Percentiles rank a stretch among this genome's conserved stretches.
Conservation (phyloP, 1,284 basidiomycete genomes). For the Cronartium ribicola region DNA sequence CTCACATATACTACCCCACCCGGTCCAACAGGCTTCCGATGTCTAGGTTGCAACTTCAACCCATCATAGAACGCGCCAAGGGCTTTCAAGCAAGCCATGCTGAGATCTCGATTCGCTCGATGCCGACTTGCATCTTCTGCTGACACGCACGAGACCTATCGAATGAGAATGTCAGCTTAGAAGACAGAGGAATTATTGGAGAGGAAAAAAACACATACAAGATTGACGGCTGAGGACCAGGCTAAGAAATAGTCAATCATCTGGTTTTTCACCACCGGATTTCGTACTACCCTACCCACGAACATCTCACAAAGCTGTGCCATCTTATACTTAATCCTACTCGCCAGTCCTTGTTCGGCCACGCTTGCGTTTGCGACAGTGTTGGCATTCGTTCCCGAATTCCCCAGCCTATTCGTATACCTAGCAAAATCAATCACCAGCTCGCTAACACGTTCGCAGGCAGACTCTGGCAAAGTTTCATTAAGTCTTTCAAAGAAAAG, state of each 20-base stretch:
- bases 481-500: constrained; percentile 69
- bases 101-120: constrained; percentile 76
- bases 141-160: constrained; percentile 38
- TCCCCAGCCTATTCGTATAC: constrained; percentile 36
- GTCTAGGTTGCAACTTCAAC: constrained; percentile 64
- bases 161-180: background rate
- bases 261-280: constrained; percentile 28
- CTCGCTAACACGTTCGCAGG: constrained; percentile 55
- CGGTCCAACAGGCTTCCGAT: constrained; percentile 48
- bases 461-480: constrained; percentile 59
- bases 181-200: too few relatives aligned
- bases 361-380: constrained; percentile 54
- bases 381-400: constrained; percentile 38
- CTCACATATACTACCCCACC: constrained; percentile 14
- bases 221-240: constrained; percentile 27
- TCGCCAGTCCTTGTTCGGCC: constrained; percentile 8
- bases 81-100: constrained; percentile 66
- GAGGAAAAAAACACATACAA: constrained; percentile 7
- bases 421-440: constrained; percentile 39
- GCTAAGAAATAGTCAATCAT: constrained; percentile 41
- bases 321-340: constrained; percentile 68
- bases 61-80: constrained; percentile 71
- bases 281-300: constrained; percentile 57
- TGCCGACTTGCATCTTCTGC: constrained; percentile 58
- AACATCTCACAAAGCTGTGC: constrained; percentile 68